Percentiles rank a stretch among this genome's conserved stretches.
These are phyloP conservation scores for Podila epicladia DNA, from an alignment of 192 early-diverging fungal genomes.

Conservation along the genomic window DNA sequence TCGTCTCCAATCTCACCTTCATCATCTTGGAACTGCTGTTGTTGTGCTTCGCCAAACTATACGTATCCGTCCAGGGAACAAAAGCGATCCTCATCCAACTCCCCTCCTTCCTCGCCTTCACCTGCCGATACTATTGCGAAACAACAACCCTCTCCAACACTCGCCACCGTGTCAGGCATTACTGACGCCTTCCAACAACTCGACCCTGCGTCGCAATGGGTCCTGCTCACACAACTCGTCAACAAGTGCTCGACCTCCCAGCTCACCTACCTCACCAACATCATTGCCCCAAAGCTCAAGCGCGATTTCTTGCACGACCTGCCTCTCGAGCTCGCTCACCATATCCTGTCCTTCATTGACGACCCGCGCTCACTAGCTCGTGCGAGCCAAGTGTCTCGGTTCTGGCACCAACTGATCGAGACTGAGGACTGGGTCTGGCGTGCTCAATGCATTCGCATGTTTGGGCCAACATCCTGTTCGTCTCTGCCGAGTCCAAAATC, in stretches of 20 bases:
- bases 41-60: neutral
- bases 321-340: constrained; percentile 79
- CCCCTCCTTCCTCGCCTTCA: constrained; percentile 15
- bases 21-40: too few relatives aligned
- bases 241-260: constrained; percentile 60
- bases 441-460: constrained; percentile 34
- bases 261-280: constrained; percentile 57
- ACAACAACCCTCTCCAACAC: neutral
- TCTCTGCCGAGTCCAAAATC: constrained; percentile 42
- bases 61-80: neutral
- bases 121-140: constrained; percentile 1
- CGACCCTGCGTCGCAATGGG: constrained; percentile 32
- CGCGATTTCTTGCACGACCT: constrained; percentile 89
- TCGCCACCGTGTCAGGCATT: constrained; percentile 22
- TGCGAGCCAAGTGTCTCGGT: constrained; percentile 74
- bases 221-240: constrained; percentile 57
- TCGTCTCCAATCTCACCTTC: too few relatives aligned
- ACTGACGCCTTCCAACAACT: constrained; percentile 52
- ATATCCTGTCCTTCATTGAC: constrained; percentile 90
- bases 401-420: constrained; percentile 65
- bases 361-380: constrained; percentile 78
- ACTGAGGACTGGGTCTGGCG: constrained; percentile 58
- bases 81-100: neutral
- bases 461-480: constrained; percentile 44
- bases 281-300: constrained; percentile 75